Base-by-base conservation (phyloP, 2,329 filamentous ascomycete species). In the Aureobasidium pullulans region DNA sequence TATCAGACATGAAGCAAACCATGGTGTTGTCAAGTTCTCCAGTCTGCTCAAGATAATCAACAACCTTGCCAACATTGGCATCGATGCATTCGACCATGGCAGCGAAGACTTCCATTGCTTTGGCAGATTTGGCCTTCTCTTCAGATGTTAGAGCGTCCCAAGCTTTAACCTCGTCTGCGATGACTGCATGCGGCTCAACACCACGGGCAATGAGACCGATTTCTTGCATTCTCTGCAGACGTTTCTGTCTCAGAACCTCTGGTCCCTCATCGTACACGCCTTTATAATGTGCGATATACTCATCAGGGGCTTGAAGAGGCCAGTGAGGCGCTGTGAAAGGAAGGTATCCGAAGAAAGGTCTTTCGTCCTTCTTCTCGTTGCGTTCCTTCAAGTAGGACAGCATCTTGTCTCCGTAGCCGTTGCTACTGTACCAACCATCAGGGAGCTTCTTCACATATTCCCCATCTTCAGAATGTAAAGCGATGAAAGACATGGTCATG, bases 21-120 rank as follows among this genome's bases (percentile, higher is more conserved):
- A 86, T 81, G 2, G 84, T 87, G 67, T 86, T 84, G 62, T 86
- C 83, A 0, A 83, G 73, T 66, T 86, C 83, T 59, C 77, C 81
- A 2, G 77, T 80, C 44, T 76, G 67, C 60, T 80, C 73, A 2
- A 86, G 76, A 64, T 84, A 81, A 37, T 81, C 72, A 23, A 84
- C 71, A 2, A 86, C 79, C 59, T 80, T 81, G 39, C 83, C 83
- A 16, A 87, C 77, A 61, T 84, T 83, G 60, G 68, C 68, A 64
- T 87, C 84, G 57, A 86, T 85, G 54, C 75, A 75, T 60, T 86
- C 82, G 3, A 86, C 83, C 81, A 87, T 86, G 11, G 75, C 84
- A 0, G 84, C 83, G 61, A 81, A 87, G 3, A 81, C 78, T 65
- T 85, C 83, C 83, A 85, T 85, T 0, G 80, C 78, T 28, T 72